Evolutionary conservation across 2,329 filamentous ascomycete species (phyloP).

Genomic region (Fusarium mangiferae): DNA sequence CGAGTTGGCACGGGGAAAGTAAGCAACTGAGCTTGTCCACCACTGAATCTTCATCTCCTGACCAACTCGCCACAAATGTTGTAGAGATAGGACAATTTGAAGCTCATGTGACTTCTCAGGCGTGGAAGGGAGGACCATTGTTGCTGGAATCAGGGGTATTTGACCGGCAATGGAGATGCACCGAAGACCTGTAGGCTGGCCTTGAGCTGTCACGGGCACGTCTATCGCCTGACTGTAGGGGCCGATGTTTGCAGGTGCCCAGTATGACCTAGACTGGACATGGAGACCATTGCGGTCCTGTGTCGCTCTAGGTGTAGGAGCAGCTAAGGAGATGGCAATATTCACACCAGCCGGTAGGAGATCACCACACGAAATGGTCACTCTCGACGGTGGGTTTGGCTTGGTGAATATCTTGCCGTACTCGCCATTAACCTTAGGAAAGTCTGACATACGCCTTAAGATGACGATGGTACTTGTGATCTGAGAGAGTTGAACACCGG

Average conservation of each 20-base stretch:
- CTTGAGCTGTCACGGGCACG: constrained; percentile 48
- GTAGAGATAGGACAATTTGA: constrained; percentile 78
- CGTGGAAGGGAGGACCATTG: constrained; percentile 70
- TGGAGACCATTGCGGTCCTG: constrained; percentile 74
- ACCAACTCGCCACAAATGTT: constrained; percentile 90
- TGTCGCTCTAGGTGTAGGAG: constrained; percentile 46
- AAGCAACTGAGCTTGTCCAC: constrained; percentile 82
- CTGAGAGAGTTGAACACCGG: constrained; percentile 44
- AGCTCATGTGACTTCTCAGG: constrained; percentile 57
- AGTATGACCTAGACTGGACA: constrained; percentile 93
- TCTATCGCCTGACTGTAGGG: constrained; percentile 92
- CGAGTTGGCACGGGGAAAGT: constrained; percentile 62
- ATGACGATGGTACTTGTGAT: constrained; percentile 72
- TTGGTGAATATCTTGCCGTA: constrained; percentile 80
- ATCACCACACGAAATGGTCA: constrained; percentile 82
- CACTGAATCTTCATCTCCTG: constrained; percentile 75
- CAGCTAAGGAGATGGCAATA: constrained; percentile 67
- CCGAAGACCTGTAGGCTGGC: constrained; percentile 41
- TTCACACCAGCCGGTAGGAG: constrained; percentile 68
- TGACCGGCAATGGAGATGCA: constrained; percentile 83
- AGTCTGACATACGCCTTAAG: constrained; percentile 83
- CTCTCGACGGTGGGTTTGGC: constrained; percentile 85
- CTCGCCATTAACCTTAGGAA: constrained; percentile 76
- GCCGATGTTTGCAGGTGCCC: constrained; percentile 97
- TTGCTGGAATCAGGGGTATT: constrained; percentile 85